Evolutionary conservation across 2,329 filamentous ascomycete genomes (phyloP).

Genomic region (Cytospora piceae): DNA sequence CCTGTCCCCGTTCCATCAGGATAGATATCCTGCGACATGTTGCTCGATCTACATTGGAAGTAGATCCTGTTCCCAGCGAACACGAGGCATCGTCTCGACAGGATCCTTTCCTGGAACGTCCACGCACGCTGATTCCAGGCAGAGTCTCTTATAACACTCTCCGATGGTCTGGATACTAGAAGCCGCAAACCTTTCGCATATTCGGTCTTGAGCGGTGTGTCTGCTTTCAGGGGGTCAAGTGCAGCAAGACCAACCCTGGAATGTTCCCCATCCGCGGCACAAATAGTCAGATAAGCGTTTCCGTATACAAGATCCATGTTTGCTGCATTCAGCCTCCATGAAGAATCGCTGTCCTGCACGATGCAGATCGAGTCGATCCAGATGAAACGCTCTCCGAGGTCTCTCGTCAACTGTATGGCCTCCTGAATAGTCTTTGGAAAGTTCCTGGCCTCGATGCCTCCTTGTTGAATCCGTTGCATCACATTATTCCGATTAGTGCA

Average conservation of each 20-base stretch:
- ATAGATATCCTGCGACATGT: constrained; percentile 39
- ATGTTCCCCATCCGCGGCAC: constrained; percentile 38
- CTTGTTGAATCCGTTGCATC: neutral
- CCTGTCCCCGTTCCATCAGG: constrained; percentile 34
- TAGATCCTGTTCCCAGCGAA: constrained; percentile 40
- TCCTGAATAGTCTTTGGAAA: neutral
- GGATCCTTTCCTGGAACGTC: constrained; percentile 46
- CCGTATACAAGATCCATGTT: constrained; percentile 41
- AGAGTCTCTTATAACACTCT: constrained; percentile 34
- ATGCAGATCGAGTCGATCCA: constrained; percentile 14
- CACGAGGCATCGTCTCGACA: constrained; percentile 42
- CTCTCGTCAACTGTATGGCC: neutral
- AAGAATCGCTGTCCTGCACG: constrained; percentile 15
- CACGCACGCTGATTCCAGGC: constrained; percentile 43
- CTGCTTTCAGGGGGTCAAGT: constrained; percentile 7
- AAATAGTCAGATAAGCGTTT: constrained; percentile 40
- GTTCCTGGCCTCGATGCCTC: neutral
- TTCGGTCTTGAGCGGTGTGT: constrained; percentile 25
- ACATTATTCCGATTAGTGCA: neutral
- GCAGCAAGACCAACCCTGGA: neutral
- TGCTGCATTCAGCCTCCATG: constrained; percentile 37
- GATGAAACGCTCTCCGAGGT: constrained; percentile 2
- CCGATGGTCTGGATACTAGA: constrained; percentile 33
- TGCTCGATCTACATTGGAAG: constrained; percentile 38
- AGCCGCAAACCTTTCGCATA: constrained; percentile 31